phyloP scores from a whole-genome alignment of 306 rosid genomes.

The peach (Prunus persica) region Prunus_persica_NCBIv2 NC_034010.1:2029501-2030000 shows the following conservation, averaged over 20 bases:
- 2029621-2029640: not conserved
- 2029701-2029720: not conserved
- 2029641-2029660: not conserved
- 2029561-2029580: no score
- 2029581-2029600: not conserved
- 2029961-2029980: conserved; percentile 31
- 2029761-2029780: not conserved
- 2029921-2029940: not conserved
- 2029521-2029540: not conserved
- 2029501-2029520: not conserved
- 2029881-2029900: not conserved
- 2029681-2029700: no score
- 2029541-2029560: no score
- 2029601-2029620: not conserved
- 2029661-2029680: no score
- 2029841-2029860: not conserved
- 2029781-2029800: not conserved
- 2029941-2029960: conserved; percentile 19
- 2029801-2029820: not conserved
- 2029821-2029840: not conserved
- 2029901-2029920: conserved; percentile 43
- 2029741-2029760: not conserved
- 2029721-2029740: not conserved
- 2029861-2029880: not conserved
- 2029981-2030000: conserved; percentile 41